Percentiles rank a stretch among this genome's conserved stretches.
phyloP scores from a whole-genome alignment of 805 yeast species.

The Yarrowia keelungensis region DNA sequence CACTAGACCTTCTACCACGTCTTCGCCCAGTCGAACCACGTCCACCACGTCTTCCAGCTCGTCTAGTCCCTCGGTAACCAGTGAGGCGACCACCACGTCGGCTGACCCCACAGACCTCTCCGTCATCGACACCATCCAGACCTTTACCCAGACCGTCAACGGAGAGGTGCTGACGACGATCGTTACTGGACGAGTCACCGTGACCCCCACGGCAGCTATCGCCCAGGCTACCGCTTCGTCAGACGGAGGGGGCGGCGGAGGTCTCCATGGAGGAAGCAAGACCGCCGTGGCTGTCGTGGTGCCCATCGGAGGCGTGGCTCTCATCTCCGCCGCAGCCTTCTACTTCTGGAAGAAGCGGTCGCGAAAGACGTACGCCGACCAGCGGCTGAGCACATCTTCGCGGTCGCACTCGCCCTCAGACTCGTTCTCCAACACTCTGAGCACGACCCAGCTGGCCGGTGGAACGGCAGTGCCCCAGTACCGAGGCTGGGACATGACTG shows the following conservation, averaged over 20 bases:
- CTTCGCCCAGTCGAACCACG: not conserved
- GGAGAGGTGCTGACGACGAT: conserved; percentile 30
- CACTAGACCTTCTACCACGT: not conserved
- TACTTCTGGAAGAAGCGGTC: conserved; percentile 30
- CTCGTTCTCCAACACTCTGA: conserved; percentile 23
- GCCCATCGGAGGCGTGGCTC: conserved; percentile 34
- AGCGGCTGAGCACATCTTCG: conserved; percentile 22
- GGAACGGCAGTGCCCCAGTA: conserved; percentile 15
- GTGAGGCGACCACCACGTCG: not conserved
- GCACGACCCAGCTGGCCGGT: conserved; percentile 16
- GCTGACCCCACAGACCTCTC: not conserved
- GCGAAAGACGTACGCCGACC: conserved; percentile 36
- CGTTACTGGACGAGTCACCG: conserved; percentile 22
- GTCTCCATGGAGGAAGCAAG: conserved; percentile 29
- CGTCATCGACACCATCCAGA: conserved; percentile 12
- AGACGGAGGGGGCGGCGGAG: conserved; percentile 12
- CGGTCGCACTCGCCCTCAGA: conserved; percentile 22
- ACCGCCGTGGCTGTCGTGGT: conserved; percentile 32
- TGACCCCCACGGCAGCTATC: conserved; percentile 20
- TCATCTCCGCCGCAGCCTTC: conserved; percentile 18
- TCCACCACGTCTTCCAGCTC: not conserved
- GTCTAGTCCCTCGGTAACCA: not conserved
- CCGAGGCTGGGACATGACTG: conserved; percentile 35
- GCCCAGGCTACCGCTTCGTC: conserved; percentile 15
- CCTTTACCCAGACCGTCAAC: conserved; percentile 24